Conservation (phyloP, 768 basidiomycete species). For the Suillus alpinus region DNA sequence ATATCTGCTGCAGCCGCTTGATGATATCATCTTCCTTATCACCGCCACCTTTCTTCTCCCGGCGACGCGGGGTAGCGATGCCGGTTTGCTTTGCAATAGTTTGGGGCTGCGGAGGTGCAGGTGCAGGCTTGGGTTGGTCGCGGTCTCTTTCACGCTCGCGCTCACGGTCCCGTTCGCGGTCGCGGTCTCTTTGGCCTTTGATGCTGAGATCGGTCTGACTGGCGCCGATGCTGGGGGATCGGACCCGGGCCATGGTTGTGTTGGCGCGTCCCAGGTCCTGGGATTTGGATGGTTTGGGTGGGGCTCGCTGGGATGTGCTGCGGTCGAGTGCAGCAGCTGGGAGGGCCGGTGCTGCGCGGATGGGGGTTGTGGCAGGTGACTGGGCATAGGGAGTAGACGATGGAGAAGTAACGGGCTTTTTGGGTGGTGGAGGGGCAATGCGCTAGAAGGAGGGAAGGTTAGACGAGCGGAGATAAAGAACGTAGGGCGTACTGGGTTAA, state of each 20-base stretch:
- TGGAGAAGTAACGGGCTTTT: slow-evolving; percentile 35
- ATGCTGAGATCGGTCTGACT: slow-evolving; percentile 52
- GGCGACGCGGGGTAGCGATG: slow-evolving; percentile 78
- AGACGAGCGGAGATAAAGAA: neutral
- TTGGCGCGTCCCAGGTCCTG: slow-evolving; percentile 57
- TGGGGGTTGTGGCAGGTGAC: slow-evolving; percentile 47
- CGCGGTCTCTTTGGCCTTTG: slow-evolving; percentile 34
- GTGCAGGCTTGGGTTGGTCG: slow-evolving; percentile 57
- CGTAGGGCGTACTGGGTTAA: slow-evolving; percentile 49
- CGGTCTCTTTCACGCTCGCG: slow-evolving; percentile 32
- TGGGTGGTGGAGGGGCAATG: slow-evolving; percentile 39
- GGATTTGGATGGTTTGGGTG: slow-evolving; percentile 47
- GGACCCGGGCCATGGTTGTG: slow-evolving; percentile 41
- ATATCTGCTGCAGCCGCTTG: slow-evolving; percentile 87
- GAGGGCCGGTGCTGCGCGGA: slow-evolving; percentile 77
- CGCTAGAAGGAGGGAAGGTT: slow-evolving; percentile 28
- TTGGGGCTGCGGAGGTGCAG: slow-evolving; percentile 24
- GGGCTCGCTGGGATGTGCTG: slow-evolving; percentile 81
- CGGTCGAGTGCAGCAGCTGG: slow-evolving; percentile 74
- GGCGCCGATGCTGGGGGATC: slow-evolving; percentile 42
- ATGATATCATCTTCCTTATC: slow-evolving; percentile 87
- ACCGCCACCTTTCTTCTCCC: slow-evolving; percentile 66
- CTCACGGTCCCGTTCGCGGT: slow-evolving; percentile 24
- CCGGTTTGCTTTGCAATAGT: slow-evolving; percentile 65
- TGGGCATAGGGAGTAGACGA: slow-evolving; percentile 29